Percentiles rank a stretch among this genome's conserved stretches.
Evolutionary conservation across 768 basidiomycete species (phyloP).

Genomic region (Boletus pseudopeckii): DNA sequence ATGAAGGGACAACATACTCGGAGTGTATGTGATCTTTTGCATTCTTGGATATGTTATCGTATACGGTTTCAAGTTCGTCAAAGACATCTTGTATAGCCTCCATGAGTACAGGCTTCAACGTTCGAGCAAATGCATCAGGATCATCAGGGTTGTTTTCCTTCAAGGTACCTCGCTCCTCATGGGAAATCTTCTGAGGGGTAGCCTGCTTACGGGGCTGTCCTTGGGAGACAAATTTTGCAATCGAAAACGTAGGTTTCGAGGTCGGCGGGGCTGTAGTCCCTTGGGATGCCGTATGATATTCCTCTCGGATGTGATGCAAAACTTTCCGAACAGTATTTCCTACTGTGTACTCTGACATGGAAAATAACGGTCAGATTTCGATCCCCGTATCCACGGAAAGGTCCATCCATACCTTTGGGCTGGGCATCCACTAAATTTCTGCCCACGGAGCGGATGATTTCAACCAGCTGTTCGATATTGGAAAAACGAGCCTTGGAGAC

Average conservation of each 20-base stretch:
- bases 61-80: constrained; percentile 93
- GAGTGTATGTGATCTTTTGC: constrained; percentile 96
- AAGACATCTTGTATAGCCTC: constrained; percentile 96
- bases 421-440: constrained; percentile 83
- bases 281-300: constrained; percentile 78
- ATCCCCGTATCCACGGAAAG: constrained; percentile 3
- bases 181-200: constrained; percentile 33
- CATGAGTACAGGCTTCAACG: constrained; percentile 89
- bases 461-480: constrained; percentile 81
- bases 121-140: constrained; percentile 72
- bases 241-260: constrained; percentile 54
- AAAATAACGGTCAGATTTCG: constrained; percentile 5
- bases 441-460: constrained; percentile 76
- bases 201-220: constrained; percentile 62
- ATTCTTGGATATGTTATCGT: constrained; percentile 91
- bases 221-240: constrained; percentile 78
- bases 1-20: constrained; percentile 59
- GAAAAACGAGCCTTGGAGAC: constrained; percentile 83
- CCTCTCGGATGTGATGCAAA: constrained; percentile 91
- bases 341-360: constrained; percentile 77
- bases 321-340: constrained; percentile 94
- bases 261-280: constrained; percentile 39
- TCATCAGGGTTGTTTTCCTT: constrained; percentile 73
- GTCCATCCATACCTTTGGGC: constrained; percentile 71
- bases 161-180: constrained; percentile 53